Percentiles rank a stretch among this genome's conserved stretches.
These are phyloP conservation scores for Penicillium psychrofluorescens DNA, from an alignment of 495 filamentous ascomycete species.

Conservation along the genomic window DNA sequence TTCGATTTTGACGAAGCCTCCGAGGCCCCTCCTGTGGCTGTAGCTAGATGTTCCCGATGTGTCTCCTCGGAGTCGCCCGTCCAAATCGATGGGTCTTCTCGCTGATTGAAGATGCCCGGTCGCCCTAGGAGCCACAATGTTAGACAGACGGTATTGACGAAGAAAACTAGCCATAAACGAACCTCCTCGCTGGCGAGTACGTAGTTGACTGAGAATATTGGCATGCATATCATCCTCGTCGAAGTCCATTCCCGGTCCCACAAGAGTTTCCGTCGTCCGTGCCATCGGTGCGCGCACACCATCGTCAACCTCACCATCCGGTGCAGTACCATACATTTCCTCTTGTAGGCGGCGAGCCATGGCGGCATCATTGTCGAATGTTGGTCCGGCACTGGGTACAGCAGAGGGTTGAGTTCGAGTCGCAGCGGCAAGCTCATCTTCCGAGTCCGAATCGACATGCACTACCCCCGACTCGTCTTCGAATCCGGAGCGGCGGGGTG, in stretches of 20 bases:
- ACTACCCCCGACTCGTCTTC: slow-evolving; percentile 57
- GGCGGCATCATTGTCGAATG: slow-evolving; percentile 81
- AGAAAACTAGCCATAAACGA: slow-evolving; percentile 14
- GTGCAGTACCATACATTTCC: slow-evolving; percentile 66
- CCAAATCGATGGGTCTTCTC: slow-evolving; percentile 66
- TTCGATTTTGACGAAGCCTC: slow-evolving; percentile 61
- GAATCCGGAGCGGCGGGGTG: slow-evolving; percentile 15
- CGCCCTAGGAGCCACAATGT: slow-evolving; percentile 30
- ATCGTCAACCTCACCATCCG: slow-evolving; percentile 36
- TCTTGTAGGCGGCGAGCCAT: slow-evolving; percentile 88
- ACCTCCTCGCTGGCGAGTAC: slow-evolving; percentile 42
- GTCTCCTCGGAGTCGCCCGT: slow-evolving; percentile 44
- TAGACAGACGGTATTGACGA: slow-evolving; percentile 2
- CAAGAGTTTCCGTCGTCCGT: slow-evolving; percentile 82
- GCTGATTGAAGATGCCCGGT: slow-evolving; percentile 82
- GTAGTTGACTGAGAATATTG: slow-evolving; percentile 60
- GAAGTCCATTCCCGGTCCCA: slow-evolving; percentile 58
- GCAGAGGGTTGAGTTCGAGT: slow-evolving; percentile 1
- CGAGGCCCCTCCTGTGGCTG: slow-evolving; percentile 67
- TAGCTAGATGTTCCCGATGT: slow-evolving; percentile 45
- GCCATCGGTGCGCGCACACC: slow-evolving; percentile 85
- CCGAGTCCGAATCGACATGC: slow-evolving; percentile 66
- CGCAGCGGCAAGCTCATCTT: slow-evolving; percentile 37
- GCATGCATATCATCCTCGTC: slow-evolving; percentile 55
- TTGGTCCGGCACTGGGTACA: slow-evolving; percentile 6